Evolutionary conservation across 331 rosid genomes (phyloP), one percentile per base, ranked within the genome.

Genomic region (Rosa hybrid): DNA sequence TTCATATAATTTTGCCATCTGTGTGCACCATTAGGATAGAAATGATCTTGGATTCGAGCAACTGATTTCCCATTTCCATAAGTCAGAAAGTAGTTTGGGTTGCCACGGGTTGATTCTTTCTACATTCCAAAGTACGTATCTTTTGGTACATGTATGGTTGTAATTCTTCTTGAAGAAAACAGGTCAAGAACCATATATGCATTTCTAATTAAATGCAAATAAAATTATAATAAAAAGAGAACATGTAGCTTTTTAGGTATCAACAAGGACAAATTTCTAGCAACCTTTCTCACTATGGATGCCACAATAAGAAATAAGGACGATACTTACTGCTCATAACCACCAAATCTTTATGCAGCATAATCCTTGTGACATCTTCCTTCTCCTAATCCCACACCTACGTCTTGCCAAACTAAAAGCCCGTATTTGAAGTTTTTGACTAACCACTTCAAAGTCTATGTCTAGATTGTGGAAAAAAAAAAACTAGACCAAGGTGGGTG

Each of bases 1-100:
- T 91, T 96, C 99, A 95, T 95, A 79, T 95, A 95, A 82, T 95
- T 95, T 86, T 95, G 96, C 99, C 99, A 95, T 91, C 99, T 92
- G 83, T 95, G 98, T 56, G 98, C 98, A 82, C 99, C 99, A 76
- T 96, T 96, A 34, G 99, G 99, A 65, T 98, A 96, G 76, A 96
- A 98, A 86, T 93, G 98, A 85, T 93, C 91, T 84, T 90, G 94
- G 73, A 96, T 68, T 56, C 98, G 90, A 80, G 98, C 99, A 85
- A 82, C 99, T 51, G 99, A 82, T 90, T 96, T 96, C 86, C 98
- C 99, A 82, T 96, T 96, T 79, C 99, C 99, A 67, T 96, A 96
- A 69, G 99, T 96, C 87, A 96, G 86, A 83, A 96, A 96, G 88
- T 25, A 25, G 27, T 25, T 25, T 25, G 27, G 27, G 27, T 25